Evolutionary conservation across 2,329 filamentous ascomycete species (phyloP).

Genomic region (Monilinia fructicola): DNA sequence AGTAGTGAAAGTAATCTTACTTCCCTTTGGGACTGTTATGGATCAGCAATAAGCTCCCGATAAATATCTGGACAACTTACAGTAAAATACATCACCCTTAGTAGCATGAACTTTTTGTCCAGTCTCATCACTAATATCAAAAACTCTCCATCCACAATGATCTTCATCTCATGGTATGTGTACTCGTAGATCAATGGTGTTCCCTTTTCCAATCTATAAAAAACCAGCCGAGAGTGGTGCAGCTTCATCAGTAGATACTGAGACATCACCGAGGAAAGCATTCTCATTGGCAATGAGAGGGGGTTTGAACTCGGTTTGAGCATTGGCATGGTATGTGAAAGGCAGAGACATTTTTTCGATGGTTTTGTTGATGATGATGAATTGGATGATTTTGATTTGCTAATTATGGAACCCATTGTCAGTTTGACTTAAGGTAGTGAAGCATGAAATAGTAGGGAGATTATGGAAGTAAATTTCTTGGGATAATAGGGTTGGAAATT

Average conservation of each 20-base stretch:
- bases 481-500: not conserved
- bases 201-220: constrained; percentile 61
- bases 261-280: constrained; percentile 59
- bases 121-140: constrained; percentile 60
- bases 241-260: constrained; percentile 48
- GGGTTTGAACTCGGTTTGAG: constrained; percentile 57
- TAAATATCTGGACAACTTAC: constrained; percentile 28
- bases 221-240: constrained; percentile 59
- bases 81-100: constrained; percentile 63
- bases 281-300: constrained; percentile 64
- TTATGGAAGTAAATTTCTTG: constrained; percentile 1
- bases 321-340: constrained; percentile 49
- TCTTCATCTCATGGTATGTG: constrained; percentile 67
- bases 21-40: constrained; percentile 39
- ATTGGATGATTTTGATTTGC: constrained; percentile 35
- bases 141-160: constrained; percentile 64
- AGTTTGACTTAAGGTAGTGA: constrained; percentile 24
- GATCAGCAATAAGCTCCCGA: constrained; percentile 21
- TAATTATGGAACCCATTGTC: constrained; percentile 40
- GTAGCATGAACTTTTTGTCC: constrained; percentile 56
- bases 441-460: not conserved
- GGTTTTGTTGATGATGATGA: constrained; percentile 18
- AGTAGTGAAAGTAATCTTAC: constrained; percentile 41
- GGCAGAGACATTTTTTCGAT: constrained; percentile 31
- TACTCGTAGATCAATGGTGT: constrained; percentile 63